A percentile compares a stretch with the other conserved stretches of the same genome.
Evolutionary conservation across 2,329 filamentous ascomycete genomes (phyloP).

Genomic region (Alternaria dauci): DNA sequence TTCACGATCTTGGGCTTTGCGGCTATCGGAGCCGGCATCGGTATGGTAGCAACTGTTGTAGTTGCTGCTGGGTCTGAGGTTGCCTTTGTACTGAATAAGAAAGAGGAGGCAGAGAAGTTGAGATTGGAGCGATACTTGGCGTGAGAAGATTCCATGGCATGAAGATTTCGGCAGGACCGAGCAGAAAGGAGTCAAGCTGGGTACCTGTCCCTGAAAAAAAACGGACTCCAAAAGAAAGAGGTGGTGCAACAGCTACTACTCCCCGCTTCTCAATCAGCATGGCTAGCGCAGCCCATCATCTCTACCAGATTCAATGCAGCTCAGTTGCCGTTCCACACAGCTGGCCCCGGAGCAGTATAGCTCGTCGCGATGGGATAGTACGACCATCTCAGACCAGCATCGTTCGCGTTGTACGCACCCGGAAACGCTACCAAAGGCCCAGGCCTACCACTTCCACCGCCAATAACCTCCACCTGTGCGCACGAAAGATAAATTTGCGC

Average conservation of each 20-base stretch:
- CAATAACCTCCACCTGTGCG: constrained; percentile 55
- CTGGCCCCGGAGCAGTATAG: constrained; percentile 39
- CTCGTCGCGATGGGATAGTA: constrained; percentile 41
- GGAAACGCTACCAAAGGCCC: constrained; percentile 53
- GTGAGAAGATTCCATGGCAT: neutral
- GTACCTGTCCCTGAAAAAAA: neutral
- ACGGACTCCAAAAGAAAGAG: neutral
- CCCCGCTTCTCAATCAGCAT: neutral
- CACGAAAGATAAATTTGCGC: constrained; percentile 58
- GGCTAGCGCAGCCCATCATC: neutral
- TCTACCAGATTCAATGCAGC: neutral
- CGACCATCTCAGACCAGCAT: constrained; percentile 43
- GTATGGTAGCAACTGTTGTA: constrained; percentile 19
- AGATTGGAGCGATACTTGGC: constrained; percentile 17
- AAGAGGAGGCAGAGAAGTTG: constrained; percentile 11
- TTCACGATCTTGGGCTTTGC: constrained; percentile 26
- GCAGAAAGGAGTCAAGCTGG: neutral
- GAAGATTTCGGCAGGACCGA: neutral
- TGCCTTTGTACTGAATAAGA: constrained; percentile 15
- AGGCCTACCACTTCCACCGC: constrained; percentile 49
- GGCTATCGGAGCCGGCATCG: constrained; percentile 17
- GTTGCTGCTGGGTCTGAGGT: constrained; percentile 22
- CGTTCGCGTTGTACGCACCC: constrained; percentile 47
- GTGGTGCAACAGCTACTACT: neutral
- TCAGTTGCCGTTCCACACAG: constrained; percentile 33